Evolutionary conservation across 257 asterid genomes (phyloP).

Genomic region (Avicennia marina): DNA sequence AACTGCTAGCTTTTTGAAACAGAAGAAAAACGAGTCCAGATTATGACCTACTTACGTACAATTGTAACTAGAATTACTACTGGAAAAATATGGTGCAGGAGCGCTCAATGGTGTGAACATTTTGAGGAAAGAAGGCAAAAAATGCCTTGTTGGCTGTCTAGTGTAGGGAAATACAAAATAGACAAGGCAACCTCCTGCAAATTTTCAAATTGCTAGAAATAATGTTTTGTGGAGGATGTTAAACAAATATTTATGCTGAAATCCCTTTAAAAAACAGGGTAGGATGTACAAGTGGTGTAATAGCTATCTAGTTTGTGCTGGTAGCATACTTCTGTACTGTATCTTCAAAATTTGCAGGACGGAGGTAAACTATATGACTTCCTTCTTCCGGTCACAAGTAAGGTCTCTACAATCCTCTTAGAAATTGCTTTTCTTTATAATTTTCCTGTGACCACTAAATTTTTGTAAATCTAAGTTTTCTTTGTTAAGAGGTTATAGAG

Average conservation of each 20-base stretch:
- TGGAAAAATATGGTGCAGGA: no score
- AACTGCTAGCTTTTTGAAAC: no score
- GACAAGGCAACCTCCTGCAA: constrained; percentile 1
- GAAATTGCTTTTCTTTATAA: constrained; percentile 8
- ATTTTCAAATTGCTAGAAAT: neutral
- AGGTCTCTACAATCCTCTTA: constrained; percentile 30
- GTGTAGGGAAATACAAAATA: no score
- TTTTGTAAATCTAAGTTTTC: constrained; percentile 3
- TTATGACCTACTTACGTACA: no score
- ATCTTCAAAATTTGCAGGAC: constrained; percentile 50
- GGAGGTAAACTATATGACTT: constrained; percentile 36
- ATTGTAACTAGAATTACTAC: no score
- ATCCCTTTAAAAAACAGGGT: constrained; percentile 31
- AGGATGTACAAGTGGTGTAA: constrained; percentile 30
- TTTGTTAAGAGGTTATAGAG: neutral
- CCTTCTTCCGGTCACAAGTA: constrained; percentile 44
- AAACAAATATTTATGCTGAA: constrained; percentile 22
- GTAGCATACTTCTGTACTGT: constrained; percentile 38
- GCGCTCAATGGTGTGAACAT: no score
- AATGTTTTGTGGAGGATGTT: constrained; percentile 10
- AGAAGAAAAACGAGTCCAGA: no score
- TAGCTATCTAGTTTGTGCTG: constrained; percentile 37
- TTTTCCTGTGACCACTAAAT: neutral
- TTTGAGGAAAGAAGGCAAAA: no score
- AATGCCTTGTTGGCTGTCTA: no score